Conservation (phyloP, 2,329 filamentous ascomycete species). For the Thermochaetoides dissita region DNA sequence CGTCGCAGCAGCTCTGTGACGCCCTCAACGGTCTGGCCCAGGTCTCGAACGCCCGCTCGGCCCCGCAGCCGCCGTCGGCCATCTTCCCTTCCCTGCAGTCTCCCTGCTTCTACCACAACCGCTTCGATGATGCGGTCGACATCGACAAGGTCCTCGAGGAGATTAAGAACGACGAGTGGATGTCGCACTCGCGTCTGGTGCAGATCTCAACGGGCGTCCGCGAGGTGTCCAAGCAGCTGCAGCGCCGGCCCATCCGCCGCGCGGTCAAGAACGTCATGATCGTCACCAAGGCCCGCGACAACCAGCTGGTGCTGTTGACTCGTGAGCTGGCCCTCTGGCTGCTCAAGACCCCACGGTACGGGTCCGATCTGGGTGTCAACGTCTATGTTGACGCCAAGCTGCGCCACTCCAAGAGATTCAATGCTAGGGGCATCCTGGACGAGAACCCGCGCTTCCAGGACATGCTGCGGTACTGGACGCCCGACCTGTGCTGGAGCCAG, state of each 20-base stretch:
- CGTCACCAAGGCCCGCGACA: constrained; percentile 93
- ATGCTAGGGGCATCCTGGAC: constrained; percentile 55
- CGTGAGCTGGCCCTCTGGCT: constrained; percentile 81
- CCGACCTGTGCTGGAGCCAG: constrained; percentile 83
- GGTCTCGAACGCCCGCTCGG: constrained; percentile 22
- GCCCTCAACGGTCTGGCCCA: constrained; percentile 39
- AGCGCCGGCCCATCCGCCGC: constrained; percentile 79
- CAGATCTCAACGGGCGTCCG: constrained; percentile 91
- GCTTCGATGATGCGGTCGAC: constrained; percentile 92
- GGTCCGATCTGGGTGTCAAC: constrained; percentile 77
- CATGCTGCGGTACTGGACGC: constrained; percentile 93
- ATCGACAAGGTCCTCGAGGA: constrained; percentile 91
- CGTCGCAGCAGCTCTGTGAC: constrained; percentile 50
- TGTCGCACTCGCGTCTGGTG: constrained; percentile 86
- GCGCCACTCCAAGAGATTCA: constrained; percentile 74
- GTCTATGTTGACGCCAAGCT: constrained; percentile 98
- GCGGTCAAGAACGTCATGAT: constrained; percentile 95
- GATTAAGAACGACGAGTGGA: constrained; percentile 73
- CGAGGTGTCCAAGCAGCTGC: constrained; percentile 89
- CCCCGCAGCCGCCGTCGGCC: constrained; percentile 28
- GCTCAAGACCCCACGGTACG: constrained; percentile 76
- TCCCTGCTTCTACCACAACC: constrained; percentile 94
- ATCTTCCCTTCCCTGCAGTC: constrained; percentile 64
- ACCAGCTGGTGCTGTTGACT: constrained; percentile 78
- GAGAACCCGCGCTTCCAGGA: constrained; percentile 62